Conservation (phyloP, 1,284 basidiomycete species). For the Porogramme epimiltina region DNA sequence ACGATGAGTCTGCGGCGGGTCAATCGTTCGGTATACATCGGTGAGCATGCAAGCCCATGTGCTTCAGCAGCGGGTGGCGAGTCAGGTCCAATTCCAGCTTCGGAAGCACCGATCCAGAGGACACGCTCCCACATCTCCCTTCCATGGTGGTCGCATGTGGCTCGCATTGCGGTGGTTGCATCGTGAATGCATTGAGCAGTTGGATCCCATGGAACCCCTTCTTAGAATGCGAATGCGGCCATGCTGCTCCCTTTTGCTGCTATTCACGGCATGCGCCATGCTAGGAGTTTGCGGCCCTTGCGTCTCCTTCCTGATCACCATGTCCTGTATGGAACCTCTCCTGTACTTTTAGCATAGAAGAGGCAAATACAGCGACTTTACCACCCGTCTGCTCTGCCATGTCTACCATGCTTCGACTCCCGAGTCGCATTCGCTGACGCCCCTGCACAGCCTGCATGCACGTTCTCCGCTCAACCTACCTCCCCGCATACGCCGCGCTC, state of each 20-base stretch:
- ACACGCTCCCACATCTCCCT: background rate
- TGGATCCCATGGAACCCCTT: too few species aligned
- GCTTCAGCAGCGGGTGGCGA: background rate
- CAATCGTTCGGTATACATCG: constrained; percentile 63
- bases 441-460: constrained; percentile 69
- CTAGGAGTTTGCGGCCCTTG: too few species aligned
- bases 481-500: constrained; percentile 62
- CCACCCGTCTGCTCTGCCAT: background rate
- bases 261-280: too few species aligned
- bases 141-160: too few species aligned
- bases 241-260: too few species aligned
- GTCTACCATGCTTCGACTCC: too few species aligned
- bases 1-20: constrained; percentile 63
- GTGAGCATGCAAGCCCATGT: constrained; percentile 37
- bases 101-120: too few species aligned
- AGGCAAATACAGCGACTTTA: constrained; percentile 6
- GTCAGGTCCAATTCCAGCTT: background rate
- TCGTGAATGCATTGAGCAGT: too few species aligned
- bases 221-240: too few species aligned
- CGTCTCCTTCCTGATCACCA: too few species aligned
- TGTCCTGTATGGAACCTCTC: constrained; percentile 4
- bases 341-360: constrained; percentile 5
- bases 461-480: constrained; percentile 71
- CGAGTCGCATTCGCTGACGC: constrained; percentile 1
- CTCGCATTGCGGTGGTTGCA: too few species aligned